Base-by-base conservation (phyloP, 2,329 filamentous ascomycete species). In the Trichoderma atrobrunneum region DNA sequence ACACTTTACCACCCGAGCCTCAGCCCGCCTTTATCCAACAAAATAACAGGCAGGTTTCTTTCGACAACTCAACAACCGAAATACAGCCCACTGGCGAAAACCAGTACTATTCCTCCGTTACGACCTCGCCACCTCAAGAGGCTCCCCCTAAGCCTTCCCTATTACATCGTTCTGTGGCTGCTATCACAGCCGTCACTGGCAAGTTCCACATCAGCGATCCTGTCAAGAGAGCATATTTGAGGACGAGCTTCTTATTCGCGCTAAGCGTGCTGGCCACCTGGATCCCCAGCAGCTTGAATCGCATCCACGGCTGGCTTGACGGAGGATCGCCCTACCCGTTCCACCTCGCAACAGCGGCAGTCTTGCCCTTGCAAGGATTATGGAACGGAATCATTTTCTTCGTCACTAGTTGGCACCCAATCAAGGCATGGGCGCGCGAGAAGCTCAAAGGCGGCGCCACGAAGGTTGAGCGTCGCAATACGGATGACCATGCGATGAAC, bases 311-410 rank as follows among this genome's bases (percentile, higher is more conserved):
- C 74, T 86, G 94, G 74, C 81, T 89, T 8, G 81, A 87, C 65
- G 78, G 84, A 14, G 76, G 82, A 10, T 84, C 86, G 34, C 87
- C 85, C 72, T 95, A 90, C 78, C 87, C 86, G 12, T 87, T 94
- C 65, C 91, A 92, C 78, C 86, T 93, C 65, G 87, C 89, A 1
- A 90, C 91, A 7, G 90, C 91, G 2, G 85, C 93, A 2, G 92
- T 95, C 0, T 84, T 95, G 5, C 92, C 93, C 0, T 84, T 94
- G 1, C 93, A 95, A 79, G 93, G 93, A 0, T 87, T 94, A 36
- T 95, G 93, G 92, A 95, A 95, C 78, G 88, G 90, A 34, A 82
- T 93, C 67, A 93, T 96, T 71, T 95, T 94, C 81, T 88, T 92
- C 73, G 87, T 87, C 6, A 92, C 92, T 1, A 93, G 86, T 74